These are phyloP conservation scores for Wickerhamiella domercqiae DNA, from an alignment of 805 yeast species.

Conservation along the genomic window DNA sequence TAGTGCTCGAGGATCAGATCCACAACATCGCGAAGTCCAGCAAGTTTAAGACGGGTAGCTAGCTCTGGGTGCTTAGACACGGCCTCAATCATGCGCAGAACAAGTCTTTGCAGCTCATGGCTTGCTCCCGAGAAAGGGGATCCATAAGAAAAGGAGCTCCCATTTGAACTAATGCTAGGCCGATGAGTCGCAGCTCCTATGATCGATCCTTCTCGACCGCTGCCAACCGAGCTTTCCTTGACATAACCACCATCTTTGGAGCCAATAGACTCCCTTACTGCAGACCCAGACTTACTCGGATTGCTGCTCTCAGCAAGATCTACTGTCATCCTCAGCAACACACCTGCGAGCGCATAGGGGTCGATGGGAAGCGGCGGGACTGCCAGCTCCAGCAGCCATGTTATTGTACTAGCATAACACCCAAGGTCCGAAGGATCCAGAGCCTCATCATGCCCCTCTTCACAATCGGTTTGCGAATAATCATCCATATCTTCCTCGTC, in stretches of 20 bases:
- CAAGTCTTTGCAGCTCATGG: neutral
- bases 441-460: too few species aligned
- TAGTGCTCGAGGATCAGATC: neutral
- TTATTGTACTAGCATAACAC: neutral
- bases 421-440: too few species aligned
- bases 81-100: neutral
- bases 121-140: neutral
- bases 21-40: neutral
- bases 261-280: neutral
- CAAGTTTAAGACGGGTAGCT: neutral
- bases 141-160: too few species aligned
- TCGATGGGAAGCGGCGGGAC: slow-evolving; percentile 1
- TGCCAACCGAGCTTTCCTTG: too few species aligned
- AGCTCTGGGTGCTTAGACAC: neutral
- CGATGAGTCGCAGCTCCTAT: neutral
- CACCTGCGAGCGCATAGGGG: slow-evolving; percentile 1
- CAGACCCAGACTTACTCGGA: neutral
- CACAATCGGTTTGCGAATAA: too few species aligned
- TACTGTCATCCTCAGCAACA: neutral
- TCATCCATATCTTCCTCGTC: too few species aligned
- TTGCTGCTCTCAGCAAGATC: neutral
- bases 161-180: neutral
- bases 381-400: neutral
- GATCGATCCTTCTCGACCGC: too few species aligned
- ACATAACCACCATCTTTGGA: too few species aligned